Evolutionary conservation across 1,284 basidiomycete genomes (phyloP).

Genomic region (Cystobasidium slooffiae): DNA sequence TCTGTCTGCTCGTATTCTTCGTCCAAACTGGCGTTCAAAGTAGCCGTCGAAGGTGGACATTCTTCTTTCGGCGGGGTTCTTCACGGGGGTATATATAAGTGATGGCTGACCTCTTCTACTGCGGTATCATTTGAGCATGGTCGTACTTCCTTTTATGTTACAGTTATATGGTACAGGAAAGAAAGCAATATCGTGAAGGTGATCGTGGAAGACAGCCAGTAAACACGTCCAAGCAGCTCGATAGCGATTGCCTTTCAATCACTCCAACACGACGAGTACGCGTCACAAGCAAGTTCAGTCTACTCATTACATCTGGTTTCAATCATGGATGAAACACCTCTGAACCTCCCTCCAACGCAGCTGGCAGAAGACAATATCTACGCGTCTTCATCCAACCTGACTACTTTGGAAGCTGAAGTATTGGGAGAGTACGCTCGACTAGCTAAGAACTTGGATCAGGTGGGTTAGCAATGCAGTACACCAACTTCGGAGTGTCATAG

Average conservation of each 20-base stretch:
- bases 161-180: background rate
- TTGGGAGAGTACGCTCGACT: constrained; percentile 80
- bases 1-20: constrained; percentile 37
- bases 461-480: no score
- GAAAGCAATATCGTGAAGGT: background rate
- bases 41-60: constrained; percentile 45
- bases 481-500: no score
- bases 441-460: constrained; percentile 70
- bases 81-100: constrained; percentile 7
- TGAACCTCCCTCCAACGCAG: constrained; percentile 6
- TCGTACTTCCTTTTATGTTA: background rate
- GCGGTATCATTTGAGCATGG: background rate
- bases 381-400: constrained; percentile 17
- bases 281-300: background rate
- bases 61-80: background rate
- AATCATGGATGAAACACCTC: constrained; percentile 1
- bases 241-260: background rate
- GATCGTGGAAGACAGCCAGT: background rate
- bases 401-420: constrained; percentile 68
- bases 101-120: background rate
- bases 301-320: no score
- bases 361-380: constrained; percentile 37
- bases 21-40: constrained; percentile 43
- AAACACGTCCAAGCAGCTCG: background rate
- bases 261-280: background rate